phyloP scores from a whole-genome alignment of 371 early-diverging fungal species.

The Basidiobolus heterosporus region DNA sequence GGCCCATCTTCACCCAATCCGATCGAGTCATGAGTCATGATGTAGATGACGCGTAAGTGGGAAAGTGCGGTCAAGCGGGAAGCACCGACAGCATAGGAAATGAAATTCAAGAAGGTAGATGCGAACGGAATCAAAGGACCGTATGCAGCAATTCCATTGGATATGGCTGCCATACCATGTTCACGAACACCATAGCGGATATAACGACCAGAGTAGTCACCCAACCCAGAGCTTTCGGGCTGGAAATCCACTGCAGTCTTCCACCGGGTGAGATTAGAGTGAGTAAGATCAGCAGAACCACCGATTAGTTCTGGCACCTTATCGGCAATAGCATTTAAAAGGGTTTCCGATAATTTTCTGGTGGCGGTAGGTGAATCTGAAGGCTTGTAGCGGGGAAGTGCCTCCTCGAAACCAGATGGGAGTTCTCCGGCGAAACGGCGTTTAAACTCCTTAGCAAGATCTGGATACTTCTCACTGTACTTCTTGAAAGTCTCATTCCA shows the following conservation, averaged over 20 bases:
- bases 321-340: conserved; percentile 67
- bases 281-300: conserved; percentile 98
- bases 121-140: conserved; percentile 82
- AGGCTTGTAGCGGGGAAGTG: conserved; percentile 64
- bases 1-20: conserved; percentile 98
- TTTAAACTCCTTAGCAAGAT: conserved; percentile 53
- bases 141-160: conserved; percentile 90
- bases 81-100: conserved; percentile 65
- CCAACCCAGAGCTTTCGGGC: conserved; percentile 44
- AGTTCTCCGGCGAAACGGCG: conserved; percentile 59
- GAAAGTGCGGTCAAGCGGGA: conserved; percentile 85
- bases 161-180: conserved; percentile 94
- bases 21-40: conserved; percentile 99
- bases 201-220: conserved; percentile 77
- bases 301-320: conserved; percentile 75
- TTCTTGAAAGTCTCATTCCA: conserved; percentile 59
- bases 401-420: conserved; percentile 53
- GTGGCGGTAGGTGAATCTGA: conserved; percentile 72
- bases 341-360: conserved; percentile 68
- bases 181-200: conserved; percentile 97
- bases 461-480: conserved; percentile 51
- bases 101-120: conserved; percentile 95
- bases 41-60: conserved; percentile 76
- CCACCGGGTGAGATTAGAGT: conserved; percentile 93
- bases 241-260: conserved; percentile 87